Evolutionary conservation across 352 stramenopile genomes (phyloP).

Genomic region (Phytophthora ohioensis): DNA sequence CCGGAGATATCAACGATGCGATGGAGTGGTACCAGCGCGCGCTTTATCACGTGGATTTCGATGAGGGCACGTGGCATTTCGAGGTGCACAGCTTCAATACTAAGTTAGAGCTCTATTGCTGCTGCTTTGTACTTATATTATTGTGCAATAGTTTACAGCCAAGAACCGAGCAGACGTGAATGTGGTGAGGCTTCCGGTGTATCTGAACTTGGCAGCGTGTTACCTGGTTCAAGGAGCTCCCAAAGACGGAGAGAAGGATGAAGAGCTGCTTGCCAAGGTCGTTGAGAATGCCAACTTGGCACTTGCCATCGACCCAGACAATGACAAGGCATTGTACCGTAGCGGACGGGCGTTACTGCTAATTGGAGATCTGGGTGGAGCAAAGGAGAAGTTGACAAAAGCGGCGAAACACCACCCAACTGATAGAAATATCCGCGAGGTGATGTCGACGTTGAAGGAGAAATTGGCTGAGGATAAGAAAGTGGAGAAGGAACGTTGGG

Average conservation of each 20-base stretch:
- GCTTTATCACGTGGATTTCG: slow-evolving; percentile 85
- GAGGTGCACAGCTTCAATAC: slow-evolving; percentile 48
- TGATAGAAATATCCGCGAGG: slow-evolving; percentile 79
- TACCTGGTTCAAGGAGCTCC: slow-evolving; percentile 56
- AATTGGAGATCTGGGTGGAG: slow-evolving; percentile 61
- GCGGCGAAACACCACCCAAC: slow-evolving; percentile 66
- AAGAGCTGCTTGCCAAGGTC: slow-evolving; percentile 54
- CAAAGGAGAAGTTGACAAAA: slow-evolving; percentile 70
- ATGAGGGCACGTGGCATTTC: slow-evolving; percentile 88
- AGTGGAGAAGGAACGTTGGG: slow-evolving; percentile 79
- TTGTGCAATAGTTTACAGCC: slow-evolving; percentile 61
- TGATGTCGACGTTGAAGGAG: slow-evolving; percentile 56
- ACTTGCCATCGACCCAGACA: slow-evolving; percentile 76
- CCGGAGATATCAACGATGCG: slow-evolving; percentile 51
- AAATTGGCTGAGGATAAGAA: slow-evolving; percentile 61
- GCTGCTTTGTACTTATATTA: background rate
- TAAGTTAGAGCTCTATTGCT: background rate
- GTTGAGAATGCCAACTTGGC: slow-evolving; percentile 74
- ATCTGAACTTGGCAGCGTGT: slow-evolving; percentile 85
- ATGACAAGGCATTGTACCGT: slow-evolving; percentile 88
- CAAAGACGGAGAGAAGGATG: slow-evolving; percentile 45
- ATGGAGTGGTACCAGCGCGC: slow-evolving; percentile 82
- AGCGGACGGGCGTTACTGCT: slow-evolving; percentile 70
- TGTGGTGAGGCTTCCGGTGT: slow-evolving; percentile 74
- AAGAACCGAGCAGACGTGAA: slow-evolving; percentile 81